phyloP scores from a whole-genome alignment of 2,329 filamentous ascomycete species.

The Alternaria postmessia region DNA sequence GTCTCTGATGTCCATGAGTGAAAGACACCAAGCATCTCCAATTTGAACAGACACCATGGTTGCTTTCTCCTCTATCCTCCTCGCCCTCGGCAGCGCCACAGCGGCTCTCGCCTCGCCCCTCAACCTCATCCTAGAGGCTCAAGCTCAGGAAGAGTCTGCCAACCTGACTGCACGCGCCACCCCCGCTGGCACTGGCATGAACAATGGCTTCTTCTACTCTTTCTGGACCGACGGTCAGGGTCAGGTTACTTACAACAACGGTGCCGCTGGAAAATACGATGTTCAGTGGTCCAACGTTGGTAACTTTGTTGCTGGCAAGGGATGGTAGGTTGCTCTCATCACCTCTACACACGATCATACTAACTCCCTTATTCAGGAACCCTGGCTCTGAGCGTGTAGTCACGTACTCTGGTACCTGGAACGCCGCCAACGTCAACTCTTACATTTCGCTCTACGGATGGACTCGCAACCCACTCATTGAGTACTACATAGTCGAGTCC shows the following conservation, averaged over 20 bases:
- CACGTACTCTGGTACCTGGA: constrained; percentile 59
- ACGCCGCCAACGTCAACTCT: constrained; percentile 56
- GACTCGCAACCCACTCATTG: constrained; percentile 62
- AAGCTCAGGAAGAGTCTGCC: constrained; percentile 19
- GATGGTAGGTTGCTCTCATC: constrained; percentile 52
- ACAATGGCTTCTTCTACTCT: constrained; percentile 52
- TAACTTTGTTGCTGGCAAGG: constrained; percentile 66
- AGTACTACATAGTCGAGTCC: constrained; percentile 67
- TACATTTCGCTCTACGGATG: constrained; percentile 68
- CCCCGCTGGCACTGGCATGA: constrained; percentile 36
- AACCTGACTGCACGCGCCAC: constrained; percentile 28
- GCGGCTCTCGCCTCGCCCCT: constrained; percentile 40
- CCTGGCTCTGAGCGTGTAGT: constrained; percentile 60
- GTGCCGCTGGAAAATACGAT: constrained; percentile 53
- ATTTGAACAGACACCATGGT: constrained; percentile 32
- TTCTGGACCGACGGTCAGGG: constrained; percentile 65
- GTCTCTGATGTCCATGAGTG: not conserved
- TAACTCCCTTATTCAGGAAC: constrained; percentile 36
- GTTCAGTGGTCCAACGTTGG: constrained; percentile 60
- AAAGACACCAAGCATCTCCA: constrained; percentile 19
- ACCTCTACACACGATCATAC: not conserved
- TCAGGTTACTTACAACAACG: constrained; percentile 64
- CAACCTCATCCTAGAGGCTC: constrained; percentile 29
- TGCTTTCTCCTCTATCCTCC: constrained; percentile 39
- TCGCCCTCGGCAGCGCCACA: constrained; percentile 38